Conservation (phyloP, 805 yeast species). For the Kodamaea hsintzibuensis region DNA sequence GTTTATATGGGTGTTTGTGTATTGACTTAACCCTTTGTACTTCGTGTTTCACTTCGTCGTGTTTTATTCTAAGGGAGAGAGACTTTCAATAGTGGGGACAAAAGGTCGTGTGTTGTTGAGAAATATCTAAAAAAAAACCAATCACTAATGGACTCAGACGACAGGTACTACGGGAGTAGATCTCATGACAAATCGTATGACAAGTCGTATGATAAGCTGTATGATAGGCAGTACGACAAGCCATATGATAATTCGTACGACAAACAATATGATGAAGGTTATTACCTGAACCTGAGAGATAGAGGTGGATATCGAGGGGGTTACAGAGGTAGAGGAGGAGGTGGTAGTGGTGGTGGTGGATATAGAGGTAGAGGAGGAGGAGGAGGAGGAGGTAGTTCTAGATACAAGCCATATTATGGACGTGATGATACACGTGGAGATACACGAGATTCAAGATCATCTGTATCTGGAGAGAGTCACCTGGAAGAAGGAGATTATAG, state of each 20-base stretch:
- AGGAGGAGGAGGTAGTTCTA: conserved; percentile 20
- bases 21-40: not conserved
- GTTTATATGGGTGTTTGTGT: not conserved
- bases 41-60: not conserved
- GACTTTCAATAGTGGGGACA: not conserved
- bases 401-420: not conserved
- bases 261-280: conserved; percentile 8
- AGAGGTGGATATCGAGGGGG: conserved; percentile 20
- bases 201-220: conserved; percentile 9
- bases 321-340: conserved; percentile 18
- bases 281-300: conserved; percentile 14
- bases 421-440: conserved; percentile 2
- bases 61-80: not conserved
- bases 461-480: not conserved
- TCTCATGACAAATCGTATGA: not conserved
- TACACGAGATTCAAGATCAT: not conserved
- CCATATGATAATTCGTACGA: not conserved
- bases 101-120: not conserved
- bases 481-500: not conserved
- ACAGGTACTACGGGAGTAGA: not conserved
- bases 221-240: not conserved
- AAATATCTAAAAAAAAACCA: not conserved
- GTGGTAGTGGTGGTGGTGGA: conserved; percentile 19
- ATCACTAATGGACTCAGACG: not conserved
- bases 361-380: conserved; percentile 23